Conservation (phyloP, 345 rosid genomes). For the Bruguiera parviflora region DNA sequence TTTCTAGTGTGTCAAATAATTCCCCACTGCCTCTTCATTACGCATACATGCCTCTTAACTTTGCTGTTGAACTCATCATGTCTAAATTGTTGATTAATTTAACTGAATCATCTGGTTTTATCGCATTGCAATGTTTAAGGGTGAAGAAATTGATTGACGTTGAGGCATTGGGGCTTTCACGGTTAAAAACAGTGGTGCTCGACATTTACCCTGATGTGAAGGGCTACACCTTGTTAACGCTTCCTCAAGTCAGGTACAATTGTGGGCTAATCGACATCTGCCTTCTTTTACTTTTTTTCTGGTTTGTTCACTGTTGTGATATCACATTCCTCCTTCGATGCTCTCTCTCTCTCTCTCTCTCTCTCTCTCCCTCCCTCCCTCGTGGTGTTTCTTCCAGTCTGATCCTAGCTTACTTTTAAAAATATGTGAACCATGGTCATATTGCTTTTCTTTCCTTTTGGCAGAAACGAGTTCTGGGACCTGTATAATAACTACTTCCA, state of each 20-base stretch:
- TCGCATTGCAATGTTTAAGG: constrained; percentile 31
- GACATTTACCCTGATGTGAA: constrained; percentile 68
- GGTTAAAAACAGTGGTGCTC: constrained; percentile 52
- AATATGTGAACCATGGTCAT: background rate
- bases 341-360: background rate
- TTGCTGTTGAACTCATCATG: background rate
- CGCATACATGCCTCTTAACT: background rate
- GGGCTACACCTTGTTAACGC: constrained; percentile 75
- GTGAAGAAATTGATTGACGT: constrained; percentile 74
- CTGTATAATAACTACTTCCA: constrained; percentile 72
- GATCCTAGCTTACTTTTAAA: background rate
- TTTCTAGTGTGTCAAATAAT: background rate
- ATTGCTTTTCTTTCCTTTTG: constrained; percentile 7
- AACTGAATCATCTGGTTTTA: background rate
- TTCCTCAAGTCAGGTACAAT: constrained; percentile 85
- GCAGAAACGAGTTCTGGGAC: constrained; percentile 91
- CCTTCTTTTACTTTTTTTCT: background rate
- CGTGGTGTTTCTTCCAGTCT: background rate
- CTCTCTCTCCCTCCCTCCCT: too few species aligned
- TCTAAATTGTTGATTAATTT: background rate
- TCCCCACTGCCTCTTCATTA: background rate
- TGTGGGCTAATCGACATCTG: background rate
- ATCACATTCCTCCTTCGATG: too few species aligned
- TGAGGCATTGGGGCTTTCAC: constrained; percentile 74
- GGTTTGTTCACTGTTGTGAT: background rate